Evolutionary conservation across 2,329 filamentous ascomycete species (phyloP).

Genomic region (Aspergillus sp.): DNA sequence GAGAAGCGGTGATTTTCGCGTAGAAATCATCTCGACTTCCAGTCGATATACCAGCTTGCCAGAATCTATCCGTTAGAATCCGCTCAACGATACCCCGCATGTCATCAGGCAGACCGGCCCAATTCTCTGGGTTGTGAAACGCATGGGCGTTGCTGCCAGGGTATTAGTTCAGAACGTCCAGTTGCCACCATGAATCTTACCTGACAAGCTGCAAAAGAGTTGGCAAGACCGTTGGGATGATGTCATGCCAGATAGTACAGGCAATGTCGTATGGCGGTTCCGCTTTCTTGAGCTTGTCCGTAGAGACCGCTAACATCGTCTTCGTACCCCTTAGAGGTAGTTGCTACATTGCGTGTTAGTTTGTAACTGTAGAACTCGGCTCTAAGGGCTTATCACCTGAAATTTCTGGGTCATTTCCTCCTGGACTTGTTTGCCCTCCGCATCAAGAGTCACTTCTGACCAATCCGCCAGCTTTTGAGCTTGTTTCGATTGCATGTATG

Average conservation of each 20-base stretch:
- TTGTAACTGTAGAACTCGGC: not conserved
- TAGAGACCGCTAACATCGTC: conserved; percentile 86
- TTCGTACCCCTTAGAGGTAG: conserved; percentile 86
- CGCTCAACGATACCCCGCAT: conserved; percentile 75
- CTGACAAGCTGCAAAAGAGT: conserved; percentile 80
- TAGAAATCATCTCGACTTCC: conserved; percentile 98
- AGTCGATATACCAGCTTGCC: conserved; percentile 95
- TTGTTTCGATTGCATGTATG: conserved; percentile 71
- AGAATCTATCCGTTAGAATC: conserved; percentile 91
- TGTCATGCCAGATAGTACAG: conserved; percentile 78
- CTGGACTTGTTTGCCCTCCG: conserved; percentile 76
- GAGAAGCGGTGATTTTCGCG: conserved; percentile 83
- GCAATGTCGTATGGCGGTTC: conserved; percentile 73
- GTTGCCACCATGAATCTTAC: conserved; percentile 37
- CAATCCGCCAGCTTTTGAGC: conserved; percentile 80
- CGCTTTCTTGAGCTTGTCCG: conserved; percentile 78
- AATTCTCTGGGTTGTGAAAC: conserved; percentile 83
- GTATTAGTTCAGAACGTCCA: conserved; percentile 11
- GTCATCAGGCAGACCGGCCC: conserved; percentile 72
- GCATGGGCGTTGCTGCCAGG: conserved; percentile 74
- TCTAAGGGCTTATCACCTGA: conserved; percentile 48
- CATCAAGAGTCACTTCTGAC: conserved; percentile 73
- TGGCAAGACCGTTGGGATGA: conserved; percentile 79
- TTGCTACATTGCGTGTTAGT: conserved; percentile 44
- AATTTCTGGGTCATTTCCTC: conserved; percentile 73